phyloP scores from a whole-genome alignment of 2,329 filamentous ascomycete species.

The Biscogniauxia marginata region DNA sequence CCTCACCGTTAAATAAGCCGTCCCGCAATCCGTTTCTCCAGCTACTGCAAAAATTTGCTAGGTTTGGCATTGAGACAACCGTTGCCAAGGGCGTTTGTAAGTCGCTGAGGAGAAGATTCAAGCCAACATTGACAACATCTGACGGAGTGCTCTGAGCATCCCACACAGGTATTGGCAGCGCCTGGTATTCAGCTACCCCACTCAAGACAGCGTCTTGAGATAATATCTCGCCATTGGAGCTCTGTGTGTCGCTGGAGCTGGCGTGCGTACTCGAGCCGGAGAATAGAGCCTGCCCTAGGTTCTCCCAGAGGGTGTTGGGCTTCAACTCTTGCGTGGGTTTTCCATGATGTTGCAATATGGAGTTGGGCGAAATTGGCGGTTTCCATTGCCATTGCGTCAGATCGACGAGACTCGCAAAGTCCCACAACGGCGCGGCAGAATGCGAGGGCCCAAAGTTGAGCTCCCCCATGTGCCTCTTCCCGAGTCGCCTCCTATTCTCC shows the following conservation, averaged over 20 bases:
- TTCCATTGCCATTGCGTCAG: constrained; percentile 52
- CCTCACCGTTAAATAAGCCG: constrained; percentile 13
- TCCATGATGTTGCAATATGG: constrained; percentile 15
- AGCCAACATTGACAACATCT: constrained; percentile 14
- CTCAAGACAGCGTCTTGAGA: constrained; percentile 5
- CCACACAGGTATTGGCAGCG: constrained; percentile 5
- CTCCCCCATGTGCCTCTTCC: constrained; percentile 54
- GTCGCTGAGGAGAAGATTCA: constrained; percentile 16
- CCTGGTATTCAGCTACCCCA: constrained; percentile 7
- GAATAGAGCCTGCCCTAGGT: neutral
- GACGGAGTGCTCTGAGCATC: constrained; percentile 8
- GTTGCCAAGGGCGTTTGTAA: constrained; percentile 1
- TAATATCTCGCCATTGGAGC: neutral
- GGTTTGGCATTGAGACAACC: constrained; percentile 2
- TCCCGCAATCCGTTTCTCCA: constrained; percentile 19
- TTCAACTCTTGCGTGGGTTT: neutral
- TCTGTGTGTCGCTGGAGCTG: neutral
- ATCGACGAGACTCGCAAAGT: constrained; percentile 43
- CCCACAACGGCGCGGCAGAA: constrained; percentile 41
- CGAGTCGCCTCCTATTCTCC: constrained; percentile 52
- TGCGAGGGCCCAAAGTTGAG: constrained; percentile 41
- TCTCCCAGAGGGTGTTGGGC: neutral
- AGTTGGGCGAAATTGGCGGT: constrained; percentile 40
- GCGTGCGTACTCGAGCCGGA: neutral
- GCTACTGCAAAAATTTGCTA: constrained; percentile 23